Evolutionary conservation across 345 rosid species (phyloP).

Genomic region (Eucalyptus pumila): DNA sequence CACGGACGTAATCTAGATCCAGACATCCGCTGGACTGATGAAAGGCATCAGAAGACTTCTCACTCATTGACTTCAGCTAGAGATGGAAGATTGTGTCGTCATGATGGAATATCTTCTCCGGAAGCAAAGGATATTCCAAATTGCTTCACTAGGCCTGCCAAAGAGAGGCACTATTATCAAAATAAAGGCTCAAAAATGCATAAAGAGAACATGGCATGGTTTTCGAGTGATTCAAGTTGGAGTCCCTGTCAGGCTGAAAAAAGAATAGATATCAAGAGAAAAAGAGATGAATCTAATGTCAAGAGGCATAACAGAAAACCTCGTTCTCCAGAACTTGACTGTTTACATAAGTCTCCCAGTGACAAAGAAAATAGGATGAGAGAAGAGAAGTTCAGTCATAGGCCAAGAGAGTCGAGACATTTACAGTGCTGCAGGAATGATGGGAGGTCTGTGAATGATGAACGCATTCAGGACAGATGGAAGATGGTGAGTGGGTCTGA

Average conservation of each 20-base stretch:
- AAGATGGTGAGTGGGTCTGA: slow-evolving; percentile 16
- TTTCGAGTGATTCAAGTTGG: background rate
- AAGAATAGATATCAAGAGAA: background rate
- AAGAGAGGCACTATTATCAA: background rate
- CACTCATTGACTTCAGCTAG: background rate
- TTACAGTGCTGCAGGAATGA: background rate
- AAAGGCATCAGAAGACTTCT: background rate
- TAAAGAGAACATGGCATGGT: background rate
- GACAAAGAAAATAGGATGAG: background rate
- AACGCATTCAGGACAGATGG: slow-evolving; percentile 20
- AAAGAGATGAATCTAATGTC: background rate
- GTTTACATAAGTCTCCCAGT: background rate
- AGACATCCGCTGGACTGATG: background rate
- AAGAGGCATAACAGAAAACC: background rate
- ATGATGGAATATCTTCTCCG: background rate
- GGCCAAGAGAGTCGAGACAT: background rate
- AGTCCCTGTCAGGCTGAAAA: background rate
- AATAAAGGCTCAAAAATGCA: background rate
- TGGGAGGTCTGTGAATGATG: background rate
- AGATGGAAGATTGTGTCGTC: background rate
- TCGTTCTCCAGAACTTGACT: background rate
- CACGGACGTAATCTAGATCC: background rate
- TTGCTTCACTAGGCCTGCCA: background rate
- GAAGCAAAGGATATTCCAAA: background rate
- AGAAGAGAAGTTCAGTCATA: background rate